Evolutionary conservation across 495 filamentous ascomycete genomes (phyloP).

Genomic region (Tuber indicum): DNA sequence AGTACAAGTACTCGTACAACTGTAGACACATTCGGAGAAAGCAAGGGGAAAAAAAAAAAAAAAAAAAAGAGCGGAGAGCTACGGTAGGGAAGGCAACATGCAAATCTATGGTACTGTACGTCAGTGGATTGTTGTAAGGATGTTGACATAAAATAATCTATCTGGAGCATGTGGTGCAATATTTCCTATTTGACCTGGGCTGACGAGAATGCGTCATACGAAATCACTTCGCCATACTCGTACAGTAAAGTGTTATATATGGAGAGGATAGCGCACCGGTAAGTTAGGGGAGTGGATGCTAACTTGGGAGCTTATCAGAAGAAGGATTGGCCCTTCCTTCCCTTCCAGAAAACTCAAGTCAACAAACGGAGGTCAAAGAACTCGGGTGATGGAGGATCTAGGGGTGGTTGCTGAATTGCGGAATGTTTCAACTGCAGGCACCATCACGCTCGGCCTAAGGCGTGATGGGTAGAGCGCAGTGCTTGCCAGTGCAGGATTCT

Average conservation of each 20-base stretch:
- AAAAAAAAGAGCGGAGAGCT: not conserved
- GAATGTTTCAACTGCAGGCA: not conserved
- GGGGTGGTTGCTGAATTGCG: not conserved
- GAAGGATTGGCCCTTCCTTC: not conserved
- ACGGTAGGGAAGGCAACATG: not conserved
- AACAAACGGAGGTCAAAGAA: not conserved
- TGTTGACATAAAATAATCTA: not conserved
- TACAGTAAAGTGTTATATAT: not conserved
- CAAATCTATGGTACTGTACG: not conserved
- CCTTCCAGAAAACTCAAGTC: not conserved
- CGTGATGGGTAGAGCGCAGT: not conserved
- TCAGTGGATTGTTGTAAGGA: not conserved
- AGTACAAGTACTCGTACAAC: no score
- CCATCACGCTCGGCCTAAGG: not conserved
- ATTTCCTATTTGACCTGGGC: not conserved
- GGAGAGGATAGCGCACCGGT: no score
- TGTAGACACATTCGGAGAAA: not conserved
- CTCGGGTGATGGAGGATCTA: not conserved
- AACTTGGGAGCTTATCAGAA: no score
- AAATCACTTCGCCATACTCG: not conserved
- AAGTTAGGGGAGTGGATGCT: no score
- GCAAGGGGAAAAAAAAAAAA: not conserved
- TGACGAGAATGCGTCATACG: not conserved
- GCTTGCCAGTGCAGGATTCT: not conserved
- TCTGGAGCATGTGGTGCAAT: not conserved